Conservation (phyloP, 345 rosid genomes). For the Syzygium grande region DNA sequence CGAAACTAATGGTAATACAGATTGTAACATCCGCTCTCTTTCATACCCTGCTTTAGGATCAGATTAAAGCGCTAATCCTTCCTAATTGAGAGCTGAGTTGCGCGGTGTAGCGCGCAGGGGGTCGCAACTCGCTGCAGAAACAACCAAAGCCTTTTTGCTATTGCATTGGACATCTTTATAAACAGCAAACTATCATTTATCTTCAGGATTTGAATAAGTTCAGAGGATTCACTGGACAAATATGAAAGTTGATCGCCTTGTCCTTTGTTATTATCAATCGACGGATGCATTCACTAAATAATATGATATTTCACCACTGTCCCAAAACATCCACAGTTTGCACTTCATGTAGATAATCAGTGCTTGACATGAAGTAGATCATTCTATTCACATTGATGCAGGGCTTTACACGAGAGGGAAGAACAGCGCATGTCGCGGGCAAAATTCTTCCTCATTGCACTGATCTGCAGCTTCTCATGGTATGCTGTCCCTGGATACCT, state of each 20-base stretch:
- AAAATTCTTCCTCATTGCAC: slow-evolving; percentile 72
- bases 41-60: neutral
- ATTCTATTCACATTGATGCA: slow-evolving; percentile 5
- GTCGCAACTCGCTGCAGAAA: neutral
- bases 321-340: neutral
- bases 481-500: slow-evolving; percentile 72
- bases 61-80: neutral
- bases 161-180: neutral
- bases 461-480: slow-evolving; percentile 76
- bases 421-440: slow-evolving; percentile 55
- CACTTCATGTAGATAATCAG: neutral
- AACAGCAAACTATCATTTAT: neutral
- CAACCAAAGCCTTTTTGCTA: neutral
- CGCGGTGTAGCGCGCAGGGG: neutral
- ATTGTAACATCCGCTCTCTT: neutral
- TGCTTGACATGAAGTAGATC: neutral
- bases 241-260: neutral
- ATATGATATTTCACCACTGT: neutral
- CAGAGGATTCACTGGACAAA: neutral
- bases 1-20: neutral
- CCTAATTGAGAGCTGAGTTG: neutral
- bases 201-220: neutral
- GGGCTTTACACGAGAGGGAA: slow-evolving; percentile 89
- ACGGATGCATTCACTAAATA: neutral
- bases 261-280: neutral